These are phyloP conservation scores for Stephania yunnanensis DNA, from an alignment of 164 flowering plant genomes.

Conservation along the genomic window DNA sequence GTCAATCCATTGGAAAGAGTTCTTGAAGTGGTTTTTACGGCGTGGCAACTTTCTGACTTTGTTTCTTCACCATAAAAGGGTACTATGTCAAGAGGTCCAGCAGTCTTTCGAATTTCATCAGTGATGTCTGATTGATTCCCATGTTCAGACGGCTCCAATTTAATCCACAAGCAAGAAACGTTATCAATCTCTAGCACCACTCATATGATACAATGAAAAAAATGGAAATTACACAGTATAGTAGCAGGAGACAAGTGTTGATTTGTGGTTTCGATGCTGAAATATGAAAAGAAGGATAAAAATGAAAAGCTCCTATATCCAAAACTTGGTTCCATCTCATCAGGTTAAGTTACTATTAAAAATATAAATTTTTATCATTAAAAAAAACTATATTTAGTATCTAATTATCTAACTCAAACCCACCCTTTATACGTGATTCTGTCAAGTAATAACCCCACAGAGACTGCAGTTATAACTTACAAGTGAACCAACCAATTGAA, in stretches of 20 bases:
- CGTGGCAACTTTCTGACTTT: conserved; percentile 15
- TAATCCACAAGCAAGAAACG: conserved; percentile 9
- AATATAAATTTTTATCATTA: not conserved
- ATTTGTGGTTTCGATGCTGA: not conserved
- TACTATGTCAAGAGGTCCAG: conserved; percentile 12
- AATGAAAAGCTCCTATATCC: not conserved
- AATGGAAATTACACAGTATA: too few species aligned
- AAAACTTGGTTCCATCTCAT: not conserved
- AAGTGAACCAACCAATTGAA: not conserved
- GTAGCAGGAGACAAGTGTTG: too few species aligned
- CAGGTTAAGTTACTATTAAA: not conserved
- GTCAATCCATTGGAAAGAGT: conserved; percentile 13
- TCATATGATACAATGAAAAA: not conserved
- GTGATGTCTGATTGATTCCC: conserved; percentile 71
- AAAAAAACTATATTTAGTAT: not conserved
- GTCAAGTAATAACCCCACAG: not conserved
- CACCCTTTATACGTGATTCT: not conserved
- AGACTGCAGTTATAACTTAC: not conserved
- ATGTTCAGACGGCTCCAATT: conserved; percentile 71
- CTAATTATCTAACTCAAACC: not conserved
- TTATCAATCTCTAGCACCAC: not conserved
- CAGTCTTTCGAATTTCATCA: conserved; percentile 38
- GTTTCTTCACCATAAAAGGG: conserved; percentile 18
- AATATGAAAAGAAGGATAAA: not conserved
- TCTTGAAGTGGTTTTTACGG: conserved; percentile 15